phyloP scores from a whole-genome alignment of 306 rosid genomes.

The Trifolium fragiferum region DNA sequence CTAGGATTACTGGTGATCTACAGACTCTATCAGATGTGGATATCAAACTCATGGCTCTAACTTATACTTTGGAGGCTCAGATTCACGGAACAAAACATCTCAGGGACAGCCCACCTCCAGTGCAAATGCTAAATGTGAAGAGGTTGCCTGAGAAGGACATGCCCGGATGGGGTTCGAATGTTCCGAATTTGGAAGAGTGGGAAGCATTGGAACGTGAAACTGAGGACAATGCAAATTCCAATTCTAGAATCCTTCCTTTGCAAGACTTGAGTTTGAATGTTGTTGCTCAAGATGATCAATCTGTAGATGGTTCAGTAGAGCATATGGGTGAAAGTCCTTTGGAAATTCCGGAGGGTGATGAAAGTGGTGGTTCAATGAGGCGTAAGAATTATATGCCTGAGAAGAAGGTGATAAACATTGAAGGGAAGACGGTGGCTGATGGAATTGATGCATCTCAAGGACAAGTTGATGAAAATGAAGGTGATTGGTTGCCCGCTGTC shows the following conservation, averaged over 20 bases:
- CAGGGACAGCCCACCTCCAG: conserved; percentile 78
- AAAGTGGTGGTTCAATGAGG: conserved; percentile 40
- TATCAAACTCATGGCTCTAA: conserved; percentile 78
- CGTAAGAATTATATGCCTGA: conserved; percentile 55
- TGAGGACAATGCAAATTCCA: conserved; percentile 51
- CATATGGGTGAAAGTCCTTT: conserved; percentile 42
- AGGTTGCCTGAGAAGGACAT: conserved; percentile 88
- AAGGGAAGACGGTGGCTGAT: conserved; percentile 74
- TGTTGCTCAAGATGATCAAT: conserved; percentile 53
- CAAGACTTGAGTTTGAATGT: conserved; percentile 71
- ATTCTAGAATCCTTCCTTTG: conserved; percentile 80
- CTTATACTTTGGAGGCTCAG: conserved; percentile 79
- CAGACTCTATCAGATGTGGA: conserved; percentile 96
- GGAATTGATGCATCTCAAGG: conserved; percentile 92
- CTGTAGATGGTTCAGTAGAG: conserved; percentile 50
- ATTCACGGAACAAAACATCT: conserved; percentile 77
- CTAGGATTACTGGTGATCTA: conserved; percentile 88
- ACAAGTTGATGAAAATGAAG: conserved; percentile 61
- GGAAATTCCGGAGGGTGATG: conserved; percentile 52
- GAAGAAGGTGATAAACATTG: conserved; percentile 72
- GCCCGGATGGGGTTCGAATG: conserved; percentile 98
- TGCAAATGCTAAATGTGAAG: conserved; percentile 68
- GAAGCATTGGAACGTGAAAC: conserved; percentile 71
- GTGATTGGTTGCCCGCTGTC: conserved; percentile 90
- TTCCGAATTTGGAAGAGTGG: conserved; percentile 87